Percentiles rank a stretch among this genome's conserved stretches.
Conservation (phyloP, 176 grass and related monocot species). For the Avena eriantha region DNA sequence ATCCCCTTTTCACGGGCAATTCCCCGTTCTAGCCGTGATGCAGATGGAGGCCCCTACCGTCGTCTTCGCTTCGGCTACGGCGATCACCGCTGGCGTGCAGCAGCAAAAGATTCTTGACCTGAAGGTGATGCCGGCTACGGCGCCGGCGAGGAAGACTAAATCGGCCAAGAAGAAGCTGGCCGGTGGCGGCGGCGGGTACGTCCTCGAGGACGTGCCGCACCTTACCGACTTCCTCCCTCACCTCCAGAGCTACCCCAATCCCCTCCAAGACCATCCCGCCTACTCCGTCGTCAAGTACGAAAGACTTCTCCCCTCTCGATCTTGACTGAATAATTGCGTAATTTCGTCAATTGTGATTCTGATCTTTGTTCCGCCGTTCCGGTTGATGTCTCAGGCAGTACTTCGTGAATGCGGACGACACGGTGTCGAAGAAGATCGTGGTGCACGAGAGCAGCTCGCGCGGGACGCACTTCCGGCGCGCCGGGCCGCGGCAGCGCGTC, state of each 20-base stretch:
- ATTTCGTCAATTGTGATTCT: neutral
- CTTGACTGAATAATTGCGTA: neutral
- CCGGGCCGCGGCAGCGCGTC: slow-evolving; percentile 82
- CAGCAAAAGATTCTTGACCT: slow-evolving; percentile 43
- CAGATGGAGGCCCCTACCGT: slow-evolving; percentile 32
- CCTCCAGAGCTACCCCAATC: slow-evolving; percentile 75
- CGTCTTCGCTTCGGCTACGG: slow-evolving; percentile 9
- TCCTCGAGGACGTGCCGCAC: slow-evolving; percentile 84
- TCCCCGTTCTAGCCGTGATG: neutral
- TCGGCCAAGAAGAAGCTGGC: slow-evolving; percentile 57
- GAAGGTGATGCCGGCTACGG: neutral
- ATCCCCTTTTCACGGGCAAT: neutral
- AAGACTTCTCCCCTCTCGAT: neutral
- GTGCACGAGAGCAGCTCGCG: slow-evolving; percentile 67
- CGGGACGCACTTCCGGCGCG: slow-evolving; percentile 83
- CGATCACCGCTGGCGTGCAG: neutral
- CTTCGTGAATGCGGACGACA: slow-evolving; percentile 76
- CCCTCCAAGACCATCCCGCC: slow-evolving; percentile 85
- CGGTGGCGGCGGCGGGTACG: slow-evolving; percentile 58
- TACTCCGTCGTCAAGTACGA: slow-evolving; percentile 89
- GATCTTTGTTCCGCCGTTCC: neutral
- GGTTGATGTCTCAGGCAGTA: slow-evolving; percentile 60
- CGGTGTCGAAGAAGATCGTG: slow-evolving; percentile 90
- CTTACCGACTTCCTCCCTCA: slow-evolving; percentile 65
- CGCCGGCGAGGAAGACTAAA: slow-evolving; percentile 31